phyloP scores from a whole-genome alignment of 1,139 yeast species.

The Candida mesenterica region DNA sequence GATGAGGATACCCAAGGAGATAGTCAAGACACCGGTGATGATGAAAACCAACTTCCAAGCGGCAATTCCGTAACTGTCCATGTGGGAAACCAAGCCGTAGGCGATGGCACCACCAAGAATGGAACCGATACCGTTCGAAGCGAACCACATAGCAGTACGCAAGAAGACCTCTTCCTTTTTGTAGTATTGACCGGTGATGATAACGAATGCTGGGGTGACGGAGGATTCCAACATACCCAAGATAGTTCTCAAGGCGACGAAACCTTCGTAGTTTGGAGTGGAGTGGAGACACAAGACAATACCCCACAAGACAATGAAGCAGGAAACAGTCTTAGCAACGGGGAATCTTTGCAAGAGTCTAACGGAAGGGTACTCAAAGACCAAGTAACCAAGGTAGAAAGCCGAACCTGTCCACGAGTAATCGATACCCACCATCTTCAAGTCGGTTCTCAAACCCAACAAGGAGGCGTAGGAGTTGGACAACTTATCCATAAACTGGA shows the following conservation, averaged over 20 bases:
- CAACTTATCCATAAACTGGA: conserved; percentile 66
- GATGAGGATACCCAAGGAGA: conserved; percentile 42
- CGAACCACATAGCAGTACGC: conserved; percentile 50
- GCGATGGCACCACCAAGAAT: conserved; percentile 56
- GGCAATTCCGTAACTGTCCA: conserved; percentile 33
- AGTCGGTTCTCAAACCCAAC: conserved; percentile 51
- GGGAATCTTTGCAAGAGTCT: conserved; percentile 43
- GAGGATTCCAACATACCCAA: conserved; percentile 58
- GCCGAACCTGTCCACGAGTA: conserved; percentile 61
- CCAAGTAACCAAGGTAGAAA: conserved; percentile 53
- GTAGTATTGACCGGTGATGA: conserved; percentile 56
- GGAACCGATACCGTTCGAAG: conserved; percentile 51
- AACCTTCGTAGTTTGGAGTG: conserved; percentile 36
- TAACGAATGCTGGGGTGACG: conserved; percentile 52
- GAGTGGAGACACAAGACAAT: conserved; percentile 41
- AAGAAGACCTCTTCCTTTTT: conserved; percentile 48
- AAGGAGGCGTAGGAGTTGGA: conserved; percentile 60
- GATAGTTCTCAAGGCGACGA: conserved; percentile 43
- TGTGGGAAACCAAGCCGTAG: conserved; percentile 30
- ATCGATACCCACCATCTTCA: conserved; percentile 49
- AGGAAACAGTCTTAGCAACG: conserved; percentile 35
- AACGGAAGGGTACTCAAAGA: conserved; percentile 47
- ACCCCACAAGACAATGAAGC: conserved; percentile 48
- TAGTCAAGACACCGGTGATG: conserved; percentile 47
- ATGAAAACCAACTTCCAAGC: conserved; percentile 50